Evolutionary conservation across 371 early-diverging fungal species (phyloP).

Genomic region (Fennellomyces sp.): DNA sequence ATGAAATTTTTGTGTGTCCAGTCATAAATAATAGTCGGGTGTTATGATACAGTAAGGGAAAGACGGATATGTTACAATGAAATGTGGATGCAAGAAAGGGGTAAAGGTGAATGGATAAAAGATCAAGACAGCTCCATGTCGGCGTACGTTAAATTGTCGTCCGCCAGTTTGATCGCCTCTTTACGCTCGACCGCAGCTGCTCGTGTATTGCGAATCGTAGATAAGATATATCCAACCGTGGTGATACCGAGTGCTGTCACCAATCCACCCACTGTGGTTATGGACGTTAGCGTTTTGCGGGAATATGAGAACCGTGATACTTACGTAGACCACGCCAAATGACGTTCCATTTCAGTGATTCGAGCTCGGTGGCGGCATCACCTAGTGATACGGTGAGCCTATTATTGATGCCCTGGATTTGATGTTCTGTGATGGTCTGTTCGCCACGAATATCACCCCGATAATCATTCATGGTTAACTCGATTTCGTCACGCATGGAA

Average conservation of each 20-base stretch:
- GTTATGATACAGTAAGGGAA: not conserved
- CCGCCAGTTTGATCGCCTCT: not conserved
- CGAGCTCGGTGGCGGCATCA: conserved; percentile 78
- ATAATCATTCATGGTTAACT: conserved; percentile 84
- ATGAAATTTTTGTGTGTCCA: no score
- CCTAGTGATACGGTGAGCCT: conserved; percentile 73
- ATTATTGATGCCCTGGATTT: conserved; percentile 76
- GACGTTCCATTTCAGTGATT: conserved; percentile 74
- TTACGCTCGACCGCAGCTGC: not conserved
- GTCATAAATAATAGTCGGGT: no score
- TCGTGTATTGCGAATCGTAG: conserved; percentile 5
- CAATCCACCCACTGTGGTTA: conserved; percentile 21
- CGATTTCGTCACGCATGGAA: conserved; percentile 71
- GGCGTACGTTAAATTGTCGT: conserved; percentile 10
- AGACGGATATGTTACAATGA: not conserved
- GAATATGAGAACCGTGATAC: no score
- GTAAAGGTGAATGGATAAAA: not conserved
- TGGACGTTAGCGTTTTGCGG: no score
- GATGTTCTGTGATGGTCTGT: conserved; percentile 70
- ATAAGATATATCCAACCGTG: conserved; percentile 15
- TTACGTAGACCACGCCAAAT: conserved; percentile 66
- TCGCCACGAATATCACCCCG: conserved; percentile 76
- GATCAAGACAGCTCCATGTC: conserved; percentile 17
- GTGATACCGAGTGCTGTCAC: conserved; percentile 17
- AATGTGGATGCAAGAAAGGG: conserved; percentile 3